A percentile compares a stretch with the other conserved stretches of the same genome.
phyloP scores from a whole-genome alignment of 1,284 basidiomycete species.

The Cutaneotrichosporon cavernicola region DNA sequence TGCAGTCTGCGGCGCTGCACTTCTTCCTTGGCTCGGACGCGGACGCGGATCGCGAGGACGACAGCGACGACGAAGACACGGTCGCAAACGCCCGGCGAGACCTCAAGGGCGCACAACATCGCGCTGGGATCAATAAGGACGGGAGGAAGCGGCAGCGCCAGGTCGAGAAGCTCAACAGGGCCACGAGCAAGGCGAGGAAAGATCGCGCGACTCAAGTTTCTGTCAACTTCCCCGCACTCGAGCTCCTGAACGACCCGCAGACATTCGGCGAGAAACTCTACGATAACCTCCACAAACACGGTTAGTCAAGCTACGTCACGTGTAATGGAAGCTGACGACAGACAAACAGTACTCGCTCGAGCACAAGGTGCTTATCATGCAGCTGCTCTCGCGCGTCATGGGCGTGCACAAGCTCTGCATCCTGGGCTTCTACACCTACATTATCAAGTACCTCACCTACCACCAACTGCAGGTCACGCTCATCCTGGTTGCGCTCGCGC shows the following conservation, averaged over 20 bases:
- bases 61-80: conserved; percentile 68
- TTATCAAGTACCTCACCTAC: conserved; percentile 86
- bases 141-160: conserved; percentile 74
- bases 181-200: conserved; percentile 66
- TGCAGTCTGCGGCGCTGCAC: conserved; percentile 92
- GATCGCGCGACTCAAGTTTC: conserved; percentile 55
- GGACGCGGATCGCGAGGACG: conserved; percentile 67
- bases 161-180: conserved; percentile 57
- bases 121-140: conserved; percentile 84
- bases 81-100: conserved; percentile 59
- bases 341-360: conserved; percentile 93
- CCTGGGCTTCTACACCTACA: conserved; percentile 95
- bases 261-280: conserved; percentile 94
- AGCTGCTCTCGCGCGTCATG: conserved; percentile 93
- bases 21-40: conserved; percentile 90
- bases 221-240: conserved; percentile 88
- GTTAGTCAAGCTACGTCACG: conserved; percentile 15
- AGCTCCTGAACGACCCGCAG: conserved; percentile 93
- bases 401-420: conserved; percentile 89
- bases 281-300: conserved; percentile 73
- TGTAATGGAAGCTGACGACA: conserved; percentile 1
- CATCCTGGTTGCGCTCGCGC: conserved; percentile 91
- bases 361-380: conserved; percentile 97
- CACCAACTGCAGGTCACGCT: conserved; percentile 91
- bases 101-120: conserved; percentile 73